These are phyloP conservation scores for Penicillium herquei DNA, from an alignment of 495 filamentous ascomycete genomes.

Conservation along the genomic window DNA sequence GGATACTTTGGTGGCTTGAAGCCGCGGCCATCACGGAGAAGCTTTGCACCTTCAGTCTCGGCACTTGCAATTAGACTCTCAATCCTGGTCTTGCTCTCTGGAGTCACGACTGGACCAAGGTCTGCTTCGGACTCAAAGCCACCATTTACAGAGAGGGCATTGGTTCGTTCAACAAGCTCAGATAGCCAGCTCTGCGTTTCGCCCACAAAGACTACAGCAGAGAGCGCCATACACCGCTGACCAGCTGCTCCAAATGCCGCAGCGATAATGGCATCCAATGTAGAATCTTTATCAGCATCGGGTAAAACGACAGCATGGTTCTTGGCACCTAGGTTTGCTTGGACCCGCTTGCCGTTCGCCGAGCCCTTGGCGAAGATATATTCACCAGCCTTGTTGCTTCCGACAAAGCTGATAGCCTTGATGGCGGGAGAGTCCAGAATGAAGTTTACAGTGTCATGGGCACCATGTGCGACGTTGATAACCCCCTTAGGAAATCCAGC, in stretches of 20 bases:
- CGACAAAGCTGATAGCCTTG: constrained; percentile 90
- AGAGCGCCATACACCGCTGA: constrained; percentile 90
- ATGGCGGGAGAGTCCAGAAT: constrained; percentile 83
- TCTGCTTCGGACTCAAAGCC: constrained; percentile 86
- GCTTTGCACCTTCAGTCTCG: constrained; percentile 80
- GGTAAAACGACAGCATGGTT: constrained; percentile 88
- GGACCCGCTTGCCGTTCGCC: constrained; percentile 77
- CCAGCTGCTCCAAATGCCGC: constrained; percentile 90
- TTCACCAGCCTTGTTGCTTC: constrained; percentile 85
- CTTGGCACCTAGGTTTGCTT: constrained; percentile 91
- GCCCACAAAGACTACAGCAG: constrained; percentile 80
- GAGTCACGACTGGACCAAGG: constrained; percentile 81
- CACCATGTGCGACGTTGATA: constrained; percentile 82
- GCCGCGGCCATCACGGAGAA: constrained; percentile 84
- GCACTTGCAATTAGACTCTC: constrained; percentile 75
- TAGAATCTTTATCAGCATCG: constrained; percentile 90
- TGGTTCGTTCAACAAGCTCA: constrained; percentile 78
- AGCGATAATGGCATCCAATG: constrained; percentile 81
- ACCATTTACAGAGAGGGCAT: constrained; percentile 75
- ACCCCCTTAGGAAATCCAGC: constrained; percentile 90
- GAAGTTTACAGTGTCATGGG: constrained; percentile 84
- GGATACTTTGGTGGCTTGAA: constrained; percentile 5
- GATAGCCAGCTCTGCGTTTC: constrained; percentile 81
- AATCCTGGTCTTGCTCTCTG: constrained; percentile 75
- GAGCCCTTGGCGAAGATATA: constrained; percentile 83